Percentiles rank a stretch among this genome's conserved stretches.
Conservation (phyloP, 148 eudicot species). For the Chenopodium quinoa region DNA sequence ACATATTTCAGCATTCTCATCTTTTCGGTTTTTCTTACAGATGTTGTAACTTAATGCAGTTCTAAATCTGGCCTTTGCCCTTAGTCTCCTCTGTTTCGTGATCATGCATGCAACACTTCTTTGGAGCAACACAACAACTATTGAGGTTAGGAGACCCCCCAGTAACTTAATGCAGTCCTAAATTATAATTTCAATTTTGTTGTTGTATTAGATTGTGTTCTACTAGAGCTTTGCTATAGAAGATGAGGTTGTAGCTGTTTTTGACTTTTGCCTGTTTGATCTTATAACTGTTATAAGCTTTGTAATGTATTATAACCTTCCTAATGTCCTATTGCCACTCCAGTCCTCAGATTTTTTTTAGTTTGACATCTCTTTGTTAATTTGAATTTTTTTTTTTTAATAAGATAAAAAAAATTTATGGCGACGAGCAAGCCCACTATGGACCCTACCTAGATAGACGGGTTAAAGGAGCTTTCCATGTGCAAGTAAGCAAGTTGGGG, state of each 20-base stretch:
- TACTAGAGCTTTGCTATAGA: background rate
- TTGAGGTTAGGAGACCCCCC: conserved; percentile 53
- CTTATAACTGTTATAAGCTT: background rate
- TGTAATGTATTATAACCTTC: background rate
- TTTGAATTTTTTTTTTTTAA: background rate
- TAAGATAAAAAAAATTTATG: too few species aligned
- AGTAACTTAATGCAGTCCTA: background rate
- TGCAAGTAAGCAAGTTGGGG: background rate
- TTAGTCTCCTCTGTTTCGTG: conserved; percentile 84
- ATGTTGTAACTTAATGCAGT: conserved; percentile 75
- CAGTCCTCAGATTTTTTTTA: background rate
- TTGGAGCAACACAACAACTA: conserved; percentile 82
- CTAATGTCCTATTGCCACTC: background rate
- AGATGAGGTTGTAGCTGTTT: background rate
- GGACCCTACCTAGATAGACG: background rate
- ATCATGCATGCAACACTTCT: conserved; percentile 79
- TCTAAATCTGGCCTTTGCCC: conserved; percentile 80
- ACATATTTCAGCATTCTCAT: conserved; percentile 32
- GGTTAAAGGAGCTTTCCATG: too few species aligned
- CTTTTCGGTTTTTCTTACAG: conserved; percentile 42
- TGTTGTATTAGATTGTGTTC: background rate
- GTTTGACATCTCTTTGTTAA: background rate
- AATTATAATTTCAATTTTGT: background rate
- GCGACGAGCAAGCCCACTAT: too few species aligned
- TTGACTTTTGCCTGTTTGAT: background rate